Evolutionary conservation across 768 basidiomycete genomes (phyloP).

Genomic region (Candolleomyces efflorescens): DNA sequence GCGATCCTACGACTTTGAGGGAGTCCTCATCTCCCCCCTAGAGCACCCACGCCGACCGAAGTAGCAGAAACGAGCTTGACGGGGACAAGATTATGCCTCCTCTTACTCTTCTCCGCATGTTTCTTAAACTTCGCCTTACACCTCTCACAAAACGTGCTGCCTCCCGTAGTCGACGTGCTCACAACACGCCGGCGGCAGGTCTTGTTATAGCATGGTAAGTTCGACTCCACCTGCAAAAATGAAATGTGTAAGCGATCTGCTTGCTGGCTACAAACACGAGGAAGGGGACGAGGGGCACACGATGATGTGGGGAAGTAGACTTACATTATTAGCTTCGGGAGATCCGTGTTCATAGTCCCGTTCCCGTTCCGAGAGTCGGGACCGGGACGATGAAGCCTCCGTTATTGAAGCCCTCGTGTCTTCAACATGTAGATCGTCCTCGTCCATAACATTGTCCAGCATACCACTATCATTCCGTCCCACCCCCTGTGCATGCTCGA

Average conservation of each 20-base stretch:
- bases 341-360: too few species aligned
- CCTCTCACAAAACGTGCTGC: constrained; percentile 35
- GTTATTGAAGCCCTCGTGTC: too few species aligned
- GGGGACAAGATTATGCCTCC: constrained; percentile 42
- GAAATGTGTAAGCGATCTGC: background rate
- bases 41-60: background rate
- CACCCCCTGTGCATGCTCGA: too few species aligned
- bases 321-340: too few species aligned
- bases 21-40: background rate
- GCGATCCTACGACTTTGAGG: background rate
- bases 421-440: too few species aligned
- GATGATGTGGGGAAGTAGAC: background rate
- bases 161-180: constrained; percentile 8
- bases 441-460: too few species aligned
- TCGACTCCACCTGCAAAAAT: constrained; percentile 11
- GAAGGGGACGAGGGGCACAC: background rate
- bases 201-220: constrained; percentile 30
- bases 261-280: too few species aligned
- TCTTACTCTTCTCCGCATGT: constrained; percentile 38
- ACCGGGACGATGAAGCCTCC: too few species aligned
- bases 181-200: constrained; percentile 35
- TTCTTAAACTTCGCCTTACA: constrained; percentile 44
- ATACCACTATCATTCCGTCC: too few species aligned
- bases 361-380: too few species aligned
- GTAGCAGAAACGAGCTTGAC: constrained; percentile 17